Evolutionary conservation across 2,329 filamentous ascomycete species (phyloP), one percentile per base, ranked within the genome.

Genomic region (Penicillium occitanis): DNA sequence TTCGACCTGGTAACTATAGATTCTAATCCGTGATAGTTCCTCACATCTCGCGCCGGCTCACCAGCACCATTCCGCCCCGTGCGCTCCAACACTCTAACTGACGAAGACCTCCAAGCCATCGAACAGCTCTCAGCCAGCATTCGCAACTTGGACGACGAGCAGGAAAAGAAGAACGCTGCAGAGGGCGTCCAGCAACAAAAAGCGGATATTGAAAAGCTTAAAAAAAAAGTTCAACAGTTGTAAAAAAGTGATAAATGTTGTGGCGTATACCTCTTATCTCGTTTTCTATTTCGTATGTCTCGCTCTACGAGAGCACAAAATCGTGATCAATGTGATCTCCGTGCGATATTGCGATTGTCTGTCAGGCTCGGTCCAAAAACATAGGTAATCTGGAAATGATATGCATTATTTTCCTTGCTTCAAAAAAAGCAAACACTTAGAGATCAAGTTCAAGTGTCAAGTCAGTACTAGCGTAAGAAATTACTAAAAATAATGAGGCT

Each of bases 31-130:
- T 28, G 8, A 55, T 8, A 69, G 91, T 94, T 94, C 78, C 84
- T 92, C 42, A 84, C 87, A 30, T 91, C 88, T 70, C 84, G 88
- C 68, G 88, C 90, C 2, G 85, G 86, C 40, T 92, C 90, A 48
- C 90, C 90, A 22, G 83, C 89, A 58, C 82, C 88, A 8, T 86
- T 88, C 79, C 84, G 85, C 67, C 85, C 84, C 8, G 84, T 82
- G 69, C 82, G 86, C 65, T 82, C 85, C 57, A 84, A 86, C 68
- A 83, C 82, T 37, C 74, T 82, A 63, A 79, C 79, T 25, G 72
- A 79, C 48, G 79, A 80, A 19, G 80, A 82, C 65, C 70, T 82
- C 19, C 73, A 79, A 63, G 80, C 80, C 22, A 74, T 82, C 35
- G 79, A 82, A 67, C 72, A 77, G 65, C 72, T 82, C 64, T 74